Percentiles rank a stretch among this genome's conserved stretches.
phyloP scores from a whole-genome alignment of 164 flowering plant genomes.

The Litsea cubeba region DNA sequence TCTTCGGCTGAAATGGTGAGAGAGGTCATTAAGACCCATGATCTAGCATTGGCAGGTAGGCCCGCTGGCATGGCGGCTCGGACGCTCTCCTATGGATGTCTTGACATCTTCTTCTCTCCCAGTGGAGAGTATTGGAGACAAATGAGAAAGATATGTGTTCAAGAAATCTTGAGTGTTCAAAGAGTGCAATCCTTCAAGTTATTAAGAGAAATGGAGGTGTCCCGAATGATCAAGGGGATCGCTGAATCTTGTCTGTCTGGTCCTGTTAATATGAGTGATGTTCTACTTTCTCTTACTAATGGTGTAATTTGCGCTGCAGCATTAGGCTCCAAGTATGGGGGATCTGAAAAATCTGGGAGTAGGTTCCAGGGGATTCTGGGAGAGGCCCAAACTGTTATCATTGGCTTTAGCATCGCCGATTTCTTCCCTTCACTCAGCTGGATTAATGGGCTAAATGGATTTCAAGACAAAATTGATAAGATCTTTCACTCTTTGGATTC shows the following conservation, averaged over 20 bases:
- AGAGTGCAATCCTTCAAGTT: constrained; percentile 10
- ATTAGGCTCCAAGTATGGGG: constrained; percentile 28
- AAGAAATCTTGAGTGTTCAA: constrained; percentile 2
- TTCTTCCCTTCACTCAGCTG: constrained; percentile 59
- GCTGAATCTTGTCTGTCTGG: neutral
- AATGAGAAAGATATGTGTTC: constrained; percentile 9
- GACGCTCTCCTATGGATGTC: neutral
- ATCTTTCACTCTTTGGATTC: constrained; percentile 32
- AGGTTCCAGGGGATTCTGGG: constrained; percentile 12
- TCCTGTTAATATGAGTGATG: constrained; percentile 22
- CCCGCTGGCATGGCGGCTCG: neutral
- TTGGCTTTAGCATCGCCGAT: constrained; percentile 30
- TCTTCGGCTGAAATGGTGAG: constrained; percentile 12
- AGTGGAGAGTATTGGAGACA: constrained; percentile 12
- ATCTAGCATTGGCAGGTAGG: constrained; percentile 2
- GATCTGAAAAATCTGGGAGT: neutral
- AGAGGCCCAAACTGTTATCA: neutral
- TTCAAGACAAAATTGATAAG: constrained; percentile 26
- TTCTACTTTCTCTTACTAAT: constrained; percentile 16
- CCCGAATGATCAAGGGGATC: neutral
- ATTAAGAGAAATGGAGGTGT: constrained; percentile 8
- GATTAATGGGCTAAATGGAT: constrained; percentile 36
- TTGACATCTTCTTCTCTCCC: constrained; percentile 11
- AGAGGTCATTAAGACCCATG: constrained; percentile 10
- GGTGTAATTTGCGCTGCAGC: constrained; percentile 23